Base-by-base conservation (phyloP, 306 rosid genomes). In the Cicer pinnatifidum region DNA sequence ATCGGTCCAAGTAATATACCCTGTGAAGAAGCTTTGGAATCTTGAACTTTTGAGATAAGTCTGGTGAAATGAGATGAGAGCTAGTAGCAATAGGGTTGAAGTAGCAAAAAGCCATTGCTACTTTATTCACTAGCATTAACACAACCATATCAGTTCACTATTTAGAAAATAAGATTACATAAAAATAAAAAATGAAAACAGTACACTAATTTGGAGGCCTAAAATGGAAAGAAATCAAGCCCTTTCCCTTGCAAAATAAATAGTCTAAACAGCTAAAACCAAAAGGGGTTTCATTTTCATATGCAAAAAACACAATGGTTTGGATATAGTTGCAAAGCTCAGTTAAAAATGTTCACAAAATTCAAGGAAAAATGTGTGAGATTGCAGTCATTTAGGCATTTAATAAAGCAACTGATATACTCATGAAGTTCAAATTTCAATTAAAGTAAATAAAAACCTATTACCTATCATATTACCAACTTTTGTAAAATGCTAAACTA, bases 91-190 rank as follows among this genome's bases (percentile, higher is more conserved):
- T 63, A 56, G 92, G 54, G 77, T 68, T 59, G 73, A 43, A 73
- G 78, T 80, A 86, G 87, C 84, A 81, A 56, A 84, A 86, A 66
- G 79, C 65, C 97, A 91, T 91, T 71, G 79, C 82, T 19, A 58
- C 81, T 67, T 60, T 75, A 17, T 50, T 47, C 67, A 83, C 86
- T 85, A 63, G 11, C 81, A 75, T 79, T 79, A 69, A 45, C 67
- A 77, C 15, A 50, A 62, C 47, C 46, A 65, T 28, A 57, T 73
- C 35, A 70, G 44, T 35, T 38, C 79, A 78, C 47, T 9, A 60
- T 48, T 40, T 47, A 28, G 35, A 3, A 3, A 28, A 28, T 28
- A 28, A 28, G 35, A 28, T 28, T 28, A 28, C 35, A 3, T 28
- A 28, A 28, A 28, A 28, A 28, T 28, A 28, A 28, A 28, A 28